A percentile compares a stretch with the other conserved stretches of the same genome.
These are phyloP conservation scores for Bromus sterilis DNA, from an alignment of 176 grass and related monocot species.

Conservation along the genomic window DNA sequence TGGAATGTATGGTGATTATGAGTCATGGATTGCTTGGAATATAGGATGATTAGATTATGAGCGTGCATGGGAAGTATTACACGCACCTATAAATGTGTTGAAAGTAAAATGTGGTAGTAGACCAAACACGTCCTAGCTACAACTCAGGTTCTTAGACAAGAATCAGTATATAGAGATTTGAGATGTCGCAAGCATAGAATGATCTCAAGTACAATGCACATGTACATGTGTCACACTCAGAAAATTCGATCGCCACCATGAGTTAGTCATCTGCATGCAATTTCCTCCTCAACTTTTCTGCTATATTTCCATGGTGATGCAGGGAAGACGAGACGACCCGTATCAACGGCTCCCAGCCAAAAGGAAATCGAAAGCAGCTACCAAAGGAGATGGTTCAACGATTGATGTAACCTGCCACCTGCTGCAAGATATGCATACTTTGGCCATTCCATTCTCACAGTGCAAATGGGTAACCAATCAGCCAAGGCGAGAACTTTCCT, in stretches of 20 bases:
- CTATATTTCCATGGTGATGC: not conserved
- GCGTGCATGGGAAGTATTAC: constrained; percentile 6
- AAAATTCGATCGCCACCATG: not conserved
- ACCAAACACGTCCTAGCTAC: not conserved
- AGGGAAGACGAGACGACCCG: not conserved
- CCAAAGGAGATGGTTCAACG: constrained; percentile 7
- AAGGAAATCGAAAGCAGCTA: not conserved
- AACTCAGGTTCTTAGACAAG: constrained; percentile 9
- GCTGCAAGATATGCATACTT: not conserved
- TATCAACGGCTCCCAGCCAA: not conserved
- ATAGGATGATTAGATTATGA: not conserved
- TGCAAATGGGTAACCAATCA: not conserved
- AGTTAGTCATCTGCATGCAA: not conserved
- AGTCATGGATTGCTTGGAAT: not conserved
- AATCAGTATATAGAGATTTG: not conserved
- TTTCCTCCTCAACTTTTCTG: not conserved
- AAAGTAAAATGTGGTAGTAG: not conserved
- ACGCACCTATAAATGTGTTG: not conserved
- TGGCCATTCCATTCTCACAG: not conserved
- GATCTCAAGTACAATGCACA: not conserved
- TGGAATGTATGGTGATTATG: not conserved
- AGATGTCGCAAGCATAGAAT: not conserved
- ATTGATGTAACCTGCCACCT: constrained; percentile 21
- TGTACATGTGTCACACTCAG: not conserved
- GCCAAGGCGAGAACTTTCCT: not conserved